Conservation (phyloP, 164 flowering plant genomes). For the Chloranthus sessilifolius region DNA sequence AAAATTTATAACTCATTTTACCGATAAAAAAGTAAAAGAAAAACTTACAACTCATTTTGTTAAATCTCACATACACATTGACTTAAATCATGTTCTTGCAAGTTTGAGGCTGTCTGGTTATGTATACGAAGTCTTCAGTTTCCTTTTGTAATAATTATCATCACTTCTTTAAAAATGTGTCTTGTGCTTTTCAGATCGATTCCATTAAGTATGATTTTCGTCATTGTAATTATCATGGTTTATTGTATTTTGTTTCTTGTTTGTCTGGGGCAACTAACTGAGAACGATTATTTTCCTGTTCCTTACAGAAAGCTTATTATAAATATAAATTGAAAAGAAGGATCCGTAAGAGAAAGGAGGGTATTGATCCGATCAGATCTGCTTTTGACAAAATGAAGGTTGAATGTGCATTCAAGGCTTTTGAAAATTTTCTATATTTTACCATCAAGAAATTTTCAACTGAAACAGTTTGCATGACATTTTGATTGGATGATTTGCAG, state of each 20-base stretch:
- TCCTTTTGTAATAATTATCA: too few relatives aligned
- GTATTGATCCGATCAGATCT: slow-evolving; percentile 79
- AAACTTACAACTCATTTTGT: too few relatives aligned
- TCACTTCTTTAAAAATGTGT: not conserved
- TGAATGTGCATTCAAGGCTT: not conserved
- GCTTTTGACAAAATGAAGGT: slow-evolving; percentile 98
- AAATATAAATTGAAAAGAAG: slow-evolving; percentile 31
- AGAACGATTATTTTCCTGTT: slow-evolving; percentile 9
- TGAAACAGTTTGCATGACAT: not conserved
- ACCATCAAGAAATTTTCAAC: not conserved
- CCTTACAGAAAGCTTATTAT: slow-evolving; percentile 55
- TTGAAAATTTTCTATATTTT: slow-evolving; percentile 3
- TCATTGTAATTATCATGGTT: not conserved
- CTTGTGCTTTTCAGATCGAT: not conserved
- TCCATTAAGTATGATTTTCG: not conserved
- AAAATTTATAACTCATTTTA: too few relatives aligned
- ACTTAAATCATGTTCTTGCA: too few relatives aligned
- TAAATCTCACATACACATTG: too few relatives aligned
- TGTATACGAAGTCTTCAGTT: too few relatives aligned
- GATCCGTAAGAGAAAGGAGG: slow-evolving; percentile 49
- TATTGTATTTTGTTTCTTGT: not conserved
- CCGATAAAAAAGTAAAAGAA: too few relatives aligned
- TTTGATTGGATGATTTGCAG: slow-evolving; percentile 53
- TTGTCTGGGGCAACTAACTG: slow-evolving; percentile 2
- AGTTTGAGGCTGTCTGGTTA: too few relatives aligned